Evolutionary conservation across 805 yeast genomes (phyloP), one percentile per base, ranked within the genome.

Genomic region (Lachancea cidri): DNA sequence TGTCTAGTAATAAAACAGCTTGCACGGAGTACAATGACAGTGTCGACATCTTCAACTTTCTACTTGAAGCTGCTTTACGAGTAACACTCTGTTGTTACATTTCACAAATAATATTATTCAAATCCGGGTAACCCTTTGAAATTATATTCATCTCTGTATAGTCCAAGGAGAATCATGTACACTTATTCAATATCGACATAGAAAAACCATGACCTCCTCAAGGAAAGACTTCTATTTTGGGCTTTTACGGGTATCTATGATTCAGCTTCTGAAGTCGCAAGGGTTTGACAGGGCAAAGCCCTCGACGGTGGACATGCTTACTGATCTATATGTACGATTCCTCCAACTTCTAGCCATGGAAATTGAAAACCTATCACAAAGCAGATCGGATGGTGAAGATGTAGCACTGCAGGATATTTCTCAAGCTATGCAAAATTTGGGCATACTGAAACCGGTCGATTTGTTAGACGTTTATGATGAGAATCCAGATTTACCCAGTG

Each of bases 241-340:
- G 5, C 55, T 76, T 14, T 60, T 74, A 24, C 61, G 80, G 29
- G 63, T 77, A 34, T 67, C 80, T 0, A 67, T 74, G 46, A 66
- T 75, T 36, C 83, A 77, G 57, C 58, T 69, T 43, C 71, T 91
- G 39, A 79, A 86, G 46, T 79, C 93, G 0, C 76, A 80, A 22
- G 98, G 98, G 0, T 86, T 88, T 54, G 96, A 86, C 46, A 73
- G 79, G 52, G 79, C 89, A 48, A 71, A 79, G 38, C 85, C 91
- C 5, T 69, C 77, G 5, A 75, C 83, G 1, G 68, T 91, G 7
- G 89, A 87, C 54, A 72, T 80, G 2, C 50, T 88, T n/a, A 81
- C 95, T 0, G 96, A 88, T 54, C 55, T 91, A 1, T 79, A 83
- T 56, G 65, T 84, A 14, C 73, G 83, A 43, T 82, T 80, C 56